Evolutionary conservation across 371 early-diverging fungal species (phyloP).

Genomic region (Mucor plumbeus): DNA sequence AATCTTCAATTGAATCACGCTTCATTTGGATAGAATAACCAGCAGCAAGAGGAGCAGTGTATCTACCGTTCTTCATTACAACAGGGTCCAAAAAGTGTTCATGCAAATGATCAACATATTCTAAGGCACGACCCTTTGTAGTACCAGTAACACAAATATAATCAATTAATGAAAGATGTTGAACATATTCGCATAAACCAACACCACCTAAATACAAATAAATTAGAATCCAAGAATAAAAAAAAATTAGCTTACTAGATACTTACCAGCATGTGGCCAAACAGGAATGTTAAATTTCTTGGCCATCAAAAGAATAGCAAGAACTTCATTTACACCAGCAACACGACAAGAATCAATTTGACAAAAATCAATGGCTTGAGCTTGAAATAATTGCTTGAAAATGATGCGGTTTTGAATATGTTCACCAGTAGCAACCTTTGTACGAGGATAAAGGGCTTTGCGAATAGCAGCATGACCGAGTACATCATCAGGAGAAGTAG

Average conservation of each 20-base stretch:
- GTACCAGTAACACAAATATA: conserved; percentile 55
- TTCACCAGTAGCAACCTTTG: conserved; percentile 57
- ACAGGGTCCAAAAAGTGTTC: conserved; percentile 56
- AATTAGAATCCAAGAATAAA: not conserved
- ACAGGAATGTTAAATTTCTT: conserved; percentile 57
- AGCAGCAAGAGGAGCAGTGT: conserved; percentile 45
- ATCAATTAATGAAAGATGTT: conserved; percentile 57
- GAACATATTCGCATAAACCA: conserved; percentile 56
- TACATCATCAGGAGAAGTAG: conserved; percentile 60
- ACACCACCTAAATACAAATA: conserved; percentile 31
- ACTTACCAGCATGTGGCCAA: conserved; percentile 58
- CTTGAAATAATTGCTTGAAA: conserved; percentile 60
- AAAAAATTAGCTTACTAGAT: too few relatives aligned
- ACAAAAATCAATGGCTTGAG: conserved; percentile 56
- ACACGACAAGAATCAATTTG: conserved; percentile 61
- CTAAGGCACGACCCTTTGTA: conserved; percentile 49
- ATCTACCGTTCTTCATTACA: conserved; percentile 48
- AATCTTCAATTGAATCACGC: conserved; percentile 52
- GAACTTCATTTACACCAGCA: conserved; percentile 54
- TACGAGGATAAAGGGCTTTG: conserved; percentile 53
- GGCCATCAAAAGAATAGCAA: conserved; percentile 58
- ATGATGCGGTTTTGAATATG: conserved; percentile 59
- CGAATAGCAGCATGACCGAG: conserved; percentile 59
- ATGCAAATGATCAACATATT: conserved; percentile 58
- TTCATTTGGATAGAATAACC: conserved; percentile 60